Base-by-base conservation (phyloP, 495 filamentous ascomycete species). In the Aspergillus nanangensis region DNA sequence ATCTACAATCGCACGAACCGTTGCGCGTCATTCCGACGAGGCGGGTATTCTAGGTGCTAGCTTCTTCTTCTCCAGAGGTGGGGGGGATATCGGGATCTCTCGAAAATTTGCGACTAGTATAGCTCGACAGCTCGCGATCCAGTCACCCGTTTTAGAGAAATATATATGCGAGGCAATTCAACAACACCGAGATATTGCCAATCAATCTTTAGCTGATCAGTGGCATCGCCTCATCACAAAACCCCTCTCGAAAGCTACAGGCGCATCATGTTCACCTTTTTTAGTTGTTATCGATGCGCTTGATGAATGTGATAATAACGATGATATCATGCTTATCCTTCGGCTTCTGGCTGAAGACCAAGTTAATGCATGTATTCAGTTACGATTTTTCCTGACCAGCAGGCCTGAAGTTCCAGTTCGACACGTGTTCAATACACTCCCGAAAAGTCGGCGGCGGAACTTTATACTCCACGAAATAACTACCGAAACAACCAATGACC, bases 41-140 rank as follows among this genome's bases (percentile, higher is more conserved):
- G 31, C 44, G 14, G 36, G 40, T 11, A 17, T 32, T 8, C 52
- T 63, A 10, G 59, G 51, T 5, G 62, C 52, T 2, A 72, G 62
- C 52, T 76, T 76, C 56, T 74, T 79, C 58, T 79, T 78, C 55
- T 70, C 68, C 31, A 65, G 60, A 47, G 63, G 67, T 17, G 63
- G 67, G 5, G 55, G 61, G 2, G 69, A 76, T 38, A 57, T 60
- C 41, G 59, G 60, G 13, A 60, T 53, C 27, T 65, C 65, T n/a
- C 44, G 17, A 8, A 58, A 58, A 35, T 55, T 78, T 42, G 65
- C 77, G 42, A 48, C 71, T 3, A 73, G 66, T 1, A 67, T 78
- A 29, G 62, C 66, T n/a, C 11, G 38, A 27, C 67, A 77, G 39
- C 53, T 78, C 15, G 53, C 60, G 7, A 48, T 33, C 18, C 42